Percentiles rank a stretch among this genome's conserved stretches.
phyloP scores from a whole-genome alignment of 176 grass and related monocot species.

The Oryza coarctata region DNA sequence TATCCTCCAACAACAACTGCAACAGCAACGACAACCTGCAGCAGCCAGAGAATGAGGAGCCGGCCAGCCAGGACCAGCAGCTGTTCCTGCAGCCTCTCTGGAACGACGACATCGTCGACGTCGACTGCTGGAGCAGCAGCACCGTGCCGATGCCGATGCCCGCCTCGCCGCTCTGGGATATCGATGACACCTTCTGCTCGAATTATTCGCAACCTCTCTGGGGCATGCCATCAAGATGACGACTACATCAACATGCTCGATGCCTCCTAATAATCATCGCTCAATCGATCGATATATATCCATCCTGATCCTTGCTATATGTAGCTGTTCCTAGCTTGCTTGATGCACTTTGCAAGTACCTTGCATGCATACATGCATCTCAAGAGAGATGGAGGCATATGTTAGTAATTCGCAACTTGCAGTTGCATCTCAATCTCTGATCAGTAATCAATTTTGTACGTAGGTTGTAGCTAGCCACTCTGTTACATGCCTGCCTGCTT shows the following conservation, averaged over 20 bases:
- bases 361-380: background rate
- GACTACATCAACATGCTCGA: slow-evolving; percentile 45
- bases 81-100: slow-evolving; percentile 5
- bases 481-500: no score
- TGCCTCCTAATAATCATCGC: slow-evolving; percentile 1
- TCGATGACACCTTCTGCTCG: slow-evolving; percentile 29
- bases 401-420: no score
- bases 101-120: slow-evolving; percentile 26
- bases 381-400: background rate
- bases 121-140: slow-evolving; percentile 23
- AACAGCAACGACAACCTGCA: background rate
- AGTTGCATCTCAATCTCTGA: background rate
- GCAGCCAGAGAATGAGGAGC: background rate
- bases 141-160: slow-evolving; percentile 1
- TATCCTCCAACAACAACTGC: background rate
- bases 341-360: no score
- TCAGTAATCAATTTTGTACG: background rate
- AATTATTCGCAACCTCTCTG: slow-evolving; percentile 47
- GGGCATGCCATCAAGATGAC: slow-evolving; percentile 22
- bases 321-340: background rate
- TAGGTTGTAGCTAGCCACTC: no score
- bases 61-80: slow-evolving; percentile 7
- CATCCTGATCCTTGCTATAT: no score
- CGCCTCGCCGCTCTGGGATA: slow-evolving; percentile 51
- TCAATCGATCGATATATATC: background rate